phyloP scores from a whole-genome alignment of 352 stramenopile genomes.

The Hyaloperonospora brassicae region DNA sequence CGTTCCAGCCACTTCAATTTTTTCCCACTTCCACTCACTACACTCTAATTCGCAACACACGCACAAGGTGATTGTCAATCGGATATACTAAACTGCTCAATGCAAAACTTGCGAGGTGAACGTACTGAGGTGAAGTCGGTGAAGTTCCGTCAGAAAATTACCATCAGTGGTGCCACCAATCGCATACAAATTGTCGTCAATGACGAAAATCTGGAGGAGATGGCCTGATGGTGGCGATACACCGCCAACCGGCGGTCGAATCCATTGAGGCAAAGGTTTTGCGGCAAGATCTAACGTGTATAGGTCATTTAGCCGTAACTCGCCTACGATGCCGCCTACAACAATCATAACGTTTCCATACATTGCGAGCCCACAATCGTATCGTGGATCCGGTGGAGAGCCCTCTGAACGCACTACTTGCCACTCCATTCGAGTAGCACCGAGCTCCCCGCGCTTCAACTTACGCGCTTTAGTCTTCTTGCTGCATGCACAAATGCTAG shows the following conservation, averaged over 20 bases:
- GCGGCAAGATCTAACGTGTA: constrained; percentile 33
- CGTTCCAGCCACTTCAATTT: constrained; percentile 31
- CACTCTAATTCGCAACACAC: constrained; percentile 15
- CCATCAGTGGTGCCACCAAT: constrained; percentile 52
- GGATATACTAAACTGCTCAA: background rate
- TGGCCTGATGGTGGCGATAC: constrained; percentile 32
- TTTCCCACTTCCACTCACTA: constrained; percentile 45
- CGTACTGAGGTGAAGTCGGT: constrained; percentile 45
- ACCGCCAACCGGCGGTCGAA: constrained; percentile 28
- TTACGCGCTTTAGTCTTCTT: constrained; percentile 30
- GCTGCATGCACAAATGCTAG: constrained; percentile 15
- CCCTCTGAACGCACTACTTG: constrained; percentile 24
- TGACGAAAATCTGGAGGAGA: constrained; percentile 47
- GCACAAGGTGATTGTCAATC: constrained; percentile 1
- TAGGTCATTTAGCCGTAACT: constrained; percentile 46
- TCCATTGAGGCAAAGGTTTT: constrained; percentile 24
- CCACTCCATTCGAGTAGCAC: constrained; percentile 31
- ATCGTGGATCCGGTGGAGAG: constrained; percentile 30
- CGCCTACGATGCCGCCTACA: constrained; percentile 54
- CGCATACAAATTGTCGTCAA: constrained; percentile 39
- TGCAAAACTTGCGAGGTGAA: background rate
- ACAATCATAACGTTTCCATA: constrained; percentile 38
- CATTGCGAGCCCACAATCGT: constrained; percentile 47
- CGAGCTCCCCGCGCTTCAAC: constrained; percentile 25
- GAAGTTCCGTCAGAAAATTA: constrained; percentile 52